These are phyloP conservation scores for Bauhinia variegata DNA, from an alignment of 306 rosid genomes.

Conservation along the genomic window DNA sequence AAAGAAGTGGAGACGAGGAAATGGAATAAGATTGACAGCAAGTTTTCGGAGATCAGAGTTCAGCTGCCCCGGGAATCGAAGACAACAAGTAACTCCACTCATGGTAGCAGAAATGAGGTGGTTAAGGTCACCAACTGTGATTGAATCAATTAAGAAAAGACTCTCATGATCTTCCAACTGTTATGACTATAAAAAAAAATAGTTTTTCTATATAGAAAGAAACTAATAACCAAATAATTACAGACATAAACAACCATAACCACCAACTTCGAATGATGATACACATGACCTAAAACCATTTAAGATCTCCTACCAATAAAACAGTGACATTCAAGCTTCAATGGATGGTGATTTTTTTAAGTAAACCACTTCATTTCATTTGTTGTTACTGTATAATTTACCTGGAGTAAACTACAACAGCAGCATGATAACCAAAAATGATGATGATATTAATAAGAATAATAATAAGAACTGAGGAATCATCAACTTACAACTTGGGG, in stretches of 20 bases:
- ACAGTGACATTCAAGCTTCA: slow-evolving; percentile 16
- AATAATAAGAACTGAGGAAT: not conserved
- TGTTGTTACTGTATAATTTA: not conserved
- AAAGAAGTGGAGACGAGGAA: slow-evolving; percentile 55
- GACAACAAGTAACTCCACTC: slow-evolving; percentile 64
- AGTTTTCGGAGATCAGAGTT: slow-evolving; percentile 60
- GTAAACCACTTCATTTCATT: slow-evolving; percentile 1
- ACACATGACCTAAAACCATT: slow-evolving; percentile 34
- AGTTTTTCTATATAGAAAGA: too few relatives aligned
- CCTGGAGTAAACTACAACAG: slow-evolving; percentile 7
- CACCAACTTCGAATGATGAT: slow-evolving; percentile 34
- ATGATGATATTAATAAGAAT: too few relatives aligned
- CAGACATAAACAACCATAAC: slow-evolving; percentile 29
- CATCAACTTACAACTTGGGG: slow-evolving; percentile 42
- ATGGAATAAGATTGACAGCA: slow-evolving; percentile 60
- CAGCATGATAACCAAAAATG: not conserved
- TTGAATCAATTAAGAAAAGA: not conserved
- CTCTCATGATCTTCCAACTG: too few relatives aligned
- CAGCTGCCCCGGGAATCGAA: slow-evolving; percentile 59
- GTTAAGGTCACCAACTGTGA: slow-evolving; percentile 59
- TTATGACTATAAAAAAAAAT: too few relatives aligned
- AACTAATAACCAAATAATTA: slow-evolving; percentile 38
- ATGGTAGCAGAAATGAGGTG: slow-evolving; percentile 59
- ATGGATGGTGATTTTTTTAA: slow-evolving; percentile 6
- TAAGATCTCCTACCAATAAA: slow-evolving; percentile 29